Evolutionary conservation across 2,329 filamentous ascomycete genomes (phyloP), one percentile per base, ranked within the genome.

Genomic region (Emergomyces africanus): DNA sequence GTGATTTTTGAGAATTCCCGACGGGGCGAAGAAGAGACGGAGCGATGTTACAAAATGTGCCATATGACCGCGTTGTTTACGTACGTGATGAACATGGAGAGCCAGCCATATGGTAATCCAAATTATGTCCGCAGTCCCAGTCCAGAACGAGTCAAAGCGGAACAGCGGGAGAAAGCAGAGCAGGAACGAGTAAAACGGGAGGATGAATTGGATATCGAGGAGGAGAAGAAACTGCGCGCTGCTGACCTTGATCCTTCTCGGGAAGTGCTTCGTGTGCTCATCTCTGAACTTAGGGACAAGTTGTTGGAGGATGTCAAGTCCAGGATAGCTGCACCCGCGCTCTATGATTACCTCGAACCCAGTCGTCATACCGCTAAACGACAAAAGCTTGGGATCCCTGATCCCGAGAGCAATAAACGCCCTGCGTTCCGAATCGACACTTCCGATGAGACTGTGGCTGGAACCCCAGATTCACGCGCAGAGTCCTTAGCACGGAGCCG

Each of bases 81-180:
- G 1, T 97, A 97, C 66, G 81, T 82, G 61, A 92, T 99, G 88
- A 83, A 84, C 50, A 95, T 99, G 90, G 87, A 92, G 69, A 85
- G 90, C 59, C 87, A 87, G 64, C 79, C 81, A 62, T 84, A 84
- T 66, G 84, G 84, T 46, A 84, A 85, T 66, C 82, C 83, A 14
- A 78, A 83, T 64, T 84, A 85, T 66, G 79, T 83, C 64, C 70
- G 74, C 64, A 78, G 74, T 62, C 75, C 72, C 30, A 78, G 74
- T 61, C 77, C 75, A 23, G 72, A 74, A 60, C 70, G 72, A 59
- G 65, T 75, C 35, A 71, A 70, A 61, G 71, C 74, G 54, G 78
- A 82, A 61, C 64, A 75, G 63, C 79, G 80, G 62, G 81, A 83
- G 59, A 81, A 83, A 66, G 85, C 85, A 44, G 86, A 92, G 61